Base-by-base conservation (phyloP, 352 stramenopile genomes). In the Phytopythium chamaehyphon region DNA sequence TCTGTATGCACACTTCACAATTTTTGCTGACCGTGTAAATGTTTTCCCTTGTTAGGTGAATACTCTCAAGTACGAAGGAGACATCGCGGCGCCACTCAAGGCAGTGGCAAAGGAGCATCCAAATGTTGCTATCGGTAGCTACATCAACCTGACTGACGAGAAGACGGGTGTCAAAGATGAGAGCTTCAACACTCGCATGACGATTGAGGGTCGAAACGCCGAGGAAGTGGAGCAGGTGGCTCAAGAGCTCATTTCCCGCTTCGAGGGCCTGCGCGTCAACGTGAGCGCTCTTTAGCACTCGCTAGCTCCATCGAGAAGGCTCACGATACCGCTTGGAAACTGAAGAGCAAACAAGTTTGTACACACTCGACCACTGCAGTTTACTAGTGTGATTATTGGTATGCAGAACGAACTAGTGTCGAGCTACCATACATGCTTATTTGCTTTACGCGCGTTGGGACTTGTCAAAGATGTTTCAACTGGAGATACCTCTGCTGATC, bases 61-160 rank as follows among this genome's bases (percentile, higher is more conserved):
- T 43, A 93, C 82, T 21, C 40, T 86, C 43, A 71, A 66, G 42
- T 60, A 74, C 37, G 84, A 95, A 72, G 82, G 74, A 38, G 71
- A 84, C 36, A 69, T 95, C 39, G 84, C 82, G 21, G 64, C 67
- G 31, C 44, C 66, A 35, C 66, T 95, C 51, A 85, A 70, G 28
- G 76, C 59, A 0, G 62, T 93, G 43, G 77, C 90, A 53, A 86
- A 88, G 24, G 55, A 68, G 15, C 69, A 89, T 49, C 76, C 82
- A 38, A 61, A 72, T 49, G 74, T 92, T 53, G 64, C 74, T 3
- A 92, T 95, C 38, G 84, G 84, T 21, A 92, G 84, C 70, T 95
- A 95, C 60, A 57, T 93, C 43, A 95, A 93, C 58, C 57, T 90
- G 37, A 80, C 79, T 23, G 67, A 77, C 21, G 66, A 88, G 44